Evolutionary conservation across 306 rosid genomes (phyloP), one percentile per base, ranked within the genome.

Genomic region (Cicer yamashitae): DNA sequence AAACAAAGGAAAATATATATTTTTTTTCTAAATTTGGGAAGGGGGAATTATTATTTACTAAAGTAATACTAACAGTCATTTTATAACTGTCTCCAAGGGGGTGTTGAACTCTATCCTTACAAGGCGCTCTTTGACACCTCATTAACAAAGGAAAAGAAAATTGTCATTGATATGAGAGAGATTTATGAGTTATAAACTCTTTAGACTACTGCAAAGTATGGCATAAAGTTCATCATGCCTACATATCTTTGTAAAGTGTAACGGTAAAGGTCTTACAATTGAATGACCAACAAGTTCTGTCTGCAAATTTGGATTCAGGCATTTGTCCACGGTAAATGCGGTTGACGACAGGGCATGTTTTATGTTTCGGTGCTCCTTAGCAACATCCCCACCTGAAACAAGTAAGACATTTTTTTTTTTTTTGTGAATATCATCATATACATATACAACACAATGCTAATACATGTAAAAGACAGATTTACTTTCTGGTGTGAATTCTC

Each of bases 231-330:
- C 15, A 61, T 40, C 53, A 40, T 41, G 43, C 20, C 44, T 62
- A 53, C 41, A 18, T 18, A 63, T 62, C 38, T 75, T 51, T 52
- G 53, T 22, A 45, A 71, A 72, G 77, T 25, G 67, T 52, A 57
- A 70, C 53, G 73, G 3, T 63, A 73, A 76, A 67, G 63, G 20
- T 39, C 91, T 89, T 90, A 93, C 98, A 79, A 85, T 73, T 39
- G 98, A 89, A 82, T 87, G 98, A 74, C 90, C 81, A 67, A 83
- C 81, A 81, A 85, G 90, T 70, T 92, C 96, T 81, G 75, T 83
- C 34, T 83, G 83, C 18, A 89, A 83, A 67, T 83, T 90, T 45
- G 75, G 86, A 75, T 81, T 86, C 14, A 81, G 75, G 25, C 80
- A 88, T 85, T 90, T 82, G 25, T 71, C 87, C 88, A 81, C 43